phyloP scores from a whole-genome alignment of 495 filamentous ascomycete species.

The Xylaria telfairii region DNA sequence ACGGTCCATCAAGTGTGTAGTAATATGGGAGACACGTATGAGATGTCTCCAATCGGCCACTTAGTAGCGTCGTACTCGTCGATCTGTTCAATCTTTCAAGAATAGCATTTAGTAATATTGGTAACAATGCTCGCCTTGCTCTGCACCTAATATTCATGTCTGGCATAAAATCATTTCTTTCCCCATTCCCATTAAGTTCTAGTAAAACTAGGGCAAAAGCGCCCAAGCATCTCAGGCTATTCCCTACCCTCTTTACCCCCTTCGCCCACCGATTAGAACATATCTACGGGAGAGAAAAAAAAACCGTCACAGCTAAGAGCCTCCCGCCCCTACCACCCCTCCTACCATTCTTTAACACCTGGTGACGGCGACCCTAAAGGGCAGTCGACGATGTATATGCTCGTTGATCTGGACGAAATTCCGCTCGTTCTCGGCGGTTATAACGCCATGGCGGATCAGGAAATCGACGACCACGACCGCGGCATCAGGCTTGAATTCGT shows the following conservation, averaged over 20 bases:
- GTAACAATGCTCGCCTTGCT: neutral
- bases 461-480: conserved; percentile 59
- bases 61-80: neutral
- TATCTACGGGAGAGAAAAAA: neutral
- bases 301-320: neutral
- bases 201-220: neutral
- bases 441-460: conserved; percentile 60
- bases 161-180: neutral
- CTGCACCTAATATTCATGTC: neutral
- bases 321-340: neutral
- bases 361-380: conserved; percentile 50
- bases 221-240: neutral
- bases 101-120: conserved; percentile 1
- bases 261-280: neutral
- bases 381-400: conserved; percentile 54
- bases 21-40: neutral
- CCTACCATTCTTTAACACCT: neutral
- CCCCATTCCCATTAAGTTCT: neutral
- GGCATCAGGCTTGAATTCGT: conserved; percentile 63
- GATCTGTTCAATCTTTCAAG: neutral
- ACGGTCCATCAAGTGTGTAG: neutral
- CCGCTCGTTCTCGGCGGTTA: conserved; percentile 57
- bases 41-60: neutral
- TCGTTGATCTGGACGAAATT: conserved; percentile 56
- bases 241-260: neutral